phyloP scores from a whole-genome alignment of 495 filamentous ascomycete genomes.

The Bathelium albidoporum region DNA sequence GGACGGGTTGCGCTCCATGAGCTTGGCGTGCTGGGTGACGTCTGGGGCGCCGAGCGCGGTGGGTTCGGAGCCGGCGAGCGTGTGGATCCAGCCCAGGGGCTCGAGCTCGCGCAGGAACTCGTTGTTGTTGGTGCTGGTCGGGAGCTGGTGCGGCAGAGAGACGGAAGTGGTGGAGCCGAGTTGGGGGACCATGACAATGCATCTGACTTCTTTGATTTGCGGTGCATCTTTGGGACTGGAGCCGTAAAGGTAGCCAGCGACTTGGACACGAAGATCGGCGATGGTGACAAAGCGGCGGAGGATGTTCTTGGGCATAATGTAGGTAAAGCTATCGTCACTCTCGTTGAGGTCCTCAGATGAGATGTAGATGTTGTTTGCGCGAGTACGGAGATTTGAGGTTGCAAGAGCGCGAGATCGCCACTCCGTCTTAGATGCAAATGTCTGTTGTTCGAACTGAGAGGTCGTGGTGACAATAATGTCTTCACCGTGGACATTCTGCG shows the following conservation, averaged over 20 bases:
- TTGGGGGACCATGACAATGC: slow-evolving; percentile 95
- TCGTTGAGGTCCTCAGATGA: slow-evolving; percentile 83
- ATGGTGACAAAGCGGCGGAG: slow-evolving; percentile 98
- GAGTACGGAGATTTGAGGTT: slow-evolving; percentile 86
- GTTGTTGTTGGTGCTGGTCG: slow-evolving; percentile 50
- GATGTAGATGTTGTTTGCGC: slow-evolving; percentile 97
- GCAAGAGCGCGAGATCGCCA: slow-evolving; percentile 97
- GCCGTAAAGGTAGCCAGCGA: slow-evolving; percentile 92
- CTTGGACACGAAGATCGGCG: slow-evolving; percentile 91
- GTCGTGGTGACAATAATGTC: slow-evolving; percentile 98
- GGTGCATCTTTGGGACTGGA: slow-evolving; percentile 87
- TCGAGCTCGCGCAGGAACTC: slow-evolving; percentile 82
- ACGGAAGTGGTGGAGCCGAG: slow-evolving; percentile 89
- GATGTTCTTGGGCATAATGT: slow-evolving; percentile 98
- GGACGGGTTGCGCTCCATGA: slow-evolving; percentile 69
- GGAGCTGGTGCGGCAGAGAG: slow-evolving; percentile 82
- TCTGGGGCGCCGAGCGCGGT: slow-evolving; percentile 92
- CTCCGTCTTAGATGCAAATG: slow-evolving; percentile 96
- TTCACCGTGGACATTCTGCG: slow-evolving; percentile 93
- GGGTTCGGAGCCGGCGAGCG: slow-evolving; percentile 85
- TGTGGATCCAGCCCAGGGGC: slow-evolving; percentile 92
- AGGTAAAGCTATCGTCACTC: slow-evolving; percentile 73
- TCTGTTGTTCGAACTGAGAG: slow-evolving; percentile 91
- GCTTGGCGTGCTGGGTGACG: slow-evolving; percentile 81
- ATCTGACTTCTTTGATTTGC: slow-evolving; percentile 90